Evolutionary conservation across 192 early-diverging fungal genomes (phyloP).

Genomic region (Kappamyces sp.): DNA sequence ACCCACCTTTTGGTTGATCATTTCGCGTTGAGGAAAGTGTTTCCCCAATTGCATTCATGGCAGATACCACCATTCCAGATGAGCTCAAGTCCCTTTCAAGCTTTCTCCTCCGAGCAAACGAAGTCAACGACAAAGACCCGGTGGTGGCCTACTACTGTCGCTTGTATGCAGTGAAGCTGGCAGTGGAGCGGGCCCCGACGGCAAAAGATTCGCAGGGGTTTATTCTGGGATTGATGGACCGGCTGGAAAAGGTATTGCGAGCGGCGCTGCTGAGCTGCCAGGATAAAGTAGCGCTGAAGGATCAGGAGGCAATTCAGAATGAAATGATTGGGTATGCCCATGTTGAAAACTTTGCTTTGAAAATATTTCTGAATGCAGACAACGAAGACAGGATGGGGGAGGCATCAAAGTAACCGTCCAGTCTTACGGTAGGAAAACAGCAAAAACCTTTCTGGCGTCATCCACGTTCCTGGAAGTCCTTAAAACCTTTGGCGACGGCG

Average conservation of each 20-base stretch:
- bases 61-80: constrained; percentile 18
- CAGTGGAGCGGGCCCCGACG: constrained; percentile 54
- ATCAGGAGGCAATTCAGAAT: constrained; percentile 64
- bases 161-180: constrained; percentile 78
- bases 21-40: constrained; percentile 3
- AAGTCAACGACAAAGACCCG: constrained; percentile 74
- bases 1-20: background rate
- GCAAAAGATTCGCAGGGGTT: constrained; percentile 53
- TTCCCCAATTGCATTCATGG: background rate
- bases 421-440: constrained; percentile 60
- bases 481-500: constrained; percentile 73
- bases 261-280: constrained; percentile 32
- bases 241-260: constrained; percentile 65
- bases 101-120: constrained; percentile 76
- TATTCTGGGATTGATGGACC: constrained; percentile 63
- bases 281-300: constrained; percentile 63
- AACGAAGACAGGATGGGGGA: constrained; percentile 80
- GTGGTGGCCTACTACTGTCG: constrained; percentile 91
- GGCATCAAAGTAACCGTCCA: constrained; percentile 62
- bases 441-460: constrained; percentile 76
- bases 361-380: constrained; percentile 85
- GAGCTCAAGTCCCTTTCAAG: constrained; percentile 55
- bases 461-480: constrained; percentile 85
- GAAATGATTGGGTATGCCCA: constrained; percentile 74
- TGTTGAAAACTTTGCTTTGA: constrained; percentile 83